Evolutionary conservation across 306 rosid genomes (phyloP).

Genomic region (Corylus americana): DNA sequence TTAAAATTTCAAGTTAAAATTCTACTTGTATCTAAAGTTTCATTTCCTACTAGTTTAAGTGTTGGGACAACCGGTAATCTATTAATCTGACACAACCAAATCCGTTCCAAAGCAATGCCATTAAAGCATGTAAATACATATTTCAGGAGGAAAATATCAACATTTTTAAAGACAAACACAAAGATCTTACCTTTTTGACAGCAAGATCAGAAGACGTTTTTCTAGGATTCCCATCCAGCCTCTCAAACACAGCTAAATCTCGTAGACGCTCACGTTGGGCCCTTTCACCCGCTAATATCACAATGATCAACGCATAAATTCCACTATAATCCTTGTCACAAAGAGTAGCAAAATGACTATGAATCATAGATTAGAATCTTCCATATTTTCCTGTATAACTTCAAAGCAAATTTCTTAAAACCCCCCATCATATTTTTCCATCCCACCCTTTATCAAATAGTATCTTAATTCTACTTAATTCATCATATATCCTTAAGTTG

Average conservation of each 20-base stretch:
- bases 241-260: conserved; percentile 91
- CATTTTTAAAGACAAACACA: background rate
- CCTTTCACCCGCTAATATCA: conserved; percentile 69
- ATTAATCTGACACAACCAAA: background rate
- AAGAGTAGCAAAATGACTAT: background rate
- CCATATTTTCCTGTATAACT: too few relatives aligned
- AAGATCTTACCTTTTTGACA: conserved; percentile 67
- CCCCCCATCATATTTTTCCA: too few relatives aligned
- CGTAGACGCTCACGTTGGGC: conserved; percentile 70
- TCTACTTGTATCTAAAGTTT: too few relatives aligned
- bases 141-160: conserved; percentile 9
- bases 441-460: too few relatives aligned
- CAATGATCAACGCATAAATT: background rate
- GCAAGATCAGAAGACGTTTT: conserved; percentile 73
- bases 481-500: background rate
- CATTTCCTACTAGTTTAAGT: too few relatives aligned
- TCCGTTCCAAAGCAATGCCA: background rate
- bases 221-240: conserved; percentile 66
- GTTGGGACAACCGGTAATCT: too few relatives aligned
- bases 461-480: too few relatives aligned
- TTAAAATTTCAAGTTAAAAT: too few relatives aligned
- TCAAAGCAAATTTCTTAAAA: too few relatives aligned
- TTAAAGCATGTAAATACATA: conserved; percentile 7
- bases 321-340: too few relatives aligned
- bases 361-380: too few relatives aligned